Percentiles rank a stretch among this genome's conserved stretches.
Conservation (phyloP, 2,329 filamentous ascomycete genomes). For the Coniella vitis region DNA sequence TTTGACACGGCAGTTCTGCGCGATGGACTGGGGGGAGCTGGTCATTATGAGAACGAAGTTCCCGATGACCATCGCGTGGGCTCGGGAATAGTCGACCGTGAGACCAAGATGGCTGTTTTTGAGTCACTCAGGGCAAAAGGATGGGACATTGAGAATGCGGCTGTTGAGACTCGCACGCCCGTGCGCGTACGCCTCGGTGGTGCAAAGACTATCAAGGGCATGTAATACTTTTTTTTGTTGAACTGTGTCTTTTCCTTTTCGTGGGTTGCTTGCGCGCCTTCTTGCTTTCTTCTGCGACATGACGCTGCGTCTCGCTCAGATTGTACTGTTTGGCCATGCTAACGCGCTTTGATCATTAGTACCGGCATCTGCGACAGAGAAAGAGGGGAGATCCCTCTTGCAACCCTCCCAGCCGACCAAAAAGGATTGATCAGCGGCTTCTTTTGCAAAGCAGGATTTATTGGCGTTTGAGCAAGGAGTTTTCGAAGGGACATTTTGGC, state of each 20-base stretch:
- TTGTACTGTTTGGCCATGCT: neutral
- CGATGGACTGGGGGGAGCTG: constrained; percentile 26
- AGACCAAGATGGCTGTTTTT: constrained; percentile 27
- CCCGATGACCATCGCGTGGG: constrained; percentile 26
- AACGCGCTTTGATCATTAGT: constrained; percentile 6
- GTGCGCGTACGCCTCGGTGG: constrained; percentile 32
- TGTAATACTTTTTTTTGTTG: constrained; percentile 12
- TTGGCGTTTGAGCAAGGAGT: neutral
- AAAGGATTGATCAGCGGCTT: constrained; percentile 4
- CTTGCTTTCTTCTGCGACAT: neutral
- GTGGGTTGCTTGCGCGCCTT: neutral
- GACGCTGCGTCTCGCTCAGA: neutral
- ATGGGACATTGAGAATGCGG: constrained; percentile 60
- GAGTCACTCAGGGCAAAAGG: constrained; percentile 39
- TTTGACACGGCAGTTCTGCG: constrained; percentile 29
- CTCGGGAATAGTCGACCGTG: constrained; percentile 32
- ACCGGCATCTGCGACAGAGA: constrained; percentile 1
- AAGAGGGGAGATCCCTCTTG: constrained; percentile 7
- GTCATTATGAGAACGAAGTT: constrained; percentile 30
- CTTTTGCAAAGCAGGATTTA: neutral
- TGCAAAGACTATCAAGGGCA: constrained; percentile 21
- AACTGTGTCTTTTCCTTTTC: neutral
- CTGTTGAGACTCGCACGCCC: constrained; percentile 58
- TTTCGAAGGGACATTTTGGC: neutral
- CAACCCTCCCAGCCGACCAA: constrained; percentile 9